Evolutionary conservation across 176 grass and related monocot species (phyloP).

Genomic region (Zoysia japonica): DNA sequence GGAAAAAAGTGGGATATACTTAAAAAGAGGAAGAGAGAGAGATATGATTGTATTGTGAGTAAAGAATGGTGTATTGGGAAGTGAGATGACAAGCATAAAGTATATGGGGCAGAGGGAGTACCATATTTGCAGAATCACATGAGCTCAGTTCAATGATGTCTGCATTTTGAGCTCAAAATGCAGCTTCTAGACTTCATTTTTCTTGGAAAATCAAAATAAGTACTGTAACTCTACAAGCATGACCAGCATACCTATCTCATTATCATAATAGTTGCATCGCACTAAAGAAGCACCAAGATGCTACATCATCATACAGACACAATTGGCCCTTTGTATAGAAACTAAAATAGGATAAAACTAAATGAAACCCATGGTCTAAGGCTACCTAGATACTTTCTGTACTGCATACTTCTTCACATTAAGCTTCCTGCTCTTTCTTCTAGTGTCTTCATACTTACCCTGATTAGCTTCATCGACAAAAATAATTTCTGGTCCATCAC

Average conservation of each 20-base stretch:
- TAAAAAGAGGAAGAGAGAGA: no score
- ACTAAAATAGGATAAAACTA: conserved; percentile 32
- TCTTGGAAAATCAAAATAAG: not conserved
- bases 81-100: no score
- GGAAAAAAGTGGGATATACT: no score
- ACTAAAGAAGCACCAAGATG: conserved; percentile 27
- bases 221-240: not conserved
- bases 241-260: conserved; percentile 13
- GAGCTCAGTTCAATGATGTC: not conserved
- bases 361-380: conserved; percentile 11
- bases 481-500: conserved; percentile 67
- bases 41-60: no score
- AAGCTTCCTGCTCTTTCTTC: conserved; percentile 40
- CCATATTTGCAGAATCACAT: conserved; percentile 2
- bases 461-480: conserved; percentile 56
- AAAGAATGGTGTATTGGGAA: no score
- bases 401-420: conserved; percentile 49
- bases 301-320: conserved; percentile 26
- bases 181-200: not conserved
- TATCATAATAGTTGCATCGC: conserved; percentile 28
- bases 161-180: conserved; percentile 9
- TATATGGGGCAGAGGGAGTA: no score
- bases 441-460: conserved; percentile 26
- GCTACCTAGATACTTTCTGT: conserved; percentile 49
- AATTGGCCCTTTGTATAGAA: conserved; percentile 22